Evolutionary conservation across 73 alveolate species (phyloP).

Genomic region (Paramecium octaurelia): DNA sequence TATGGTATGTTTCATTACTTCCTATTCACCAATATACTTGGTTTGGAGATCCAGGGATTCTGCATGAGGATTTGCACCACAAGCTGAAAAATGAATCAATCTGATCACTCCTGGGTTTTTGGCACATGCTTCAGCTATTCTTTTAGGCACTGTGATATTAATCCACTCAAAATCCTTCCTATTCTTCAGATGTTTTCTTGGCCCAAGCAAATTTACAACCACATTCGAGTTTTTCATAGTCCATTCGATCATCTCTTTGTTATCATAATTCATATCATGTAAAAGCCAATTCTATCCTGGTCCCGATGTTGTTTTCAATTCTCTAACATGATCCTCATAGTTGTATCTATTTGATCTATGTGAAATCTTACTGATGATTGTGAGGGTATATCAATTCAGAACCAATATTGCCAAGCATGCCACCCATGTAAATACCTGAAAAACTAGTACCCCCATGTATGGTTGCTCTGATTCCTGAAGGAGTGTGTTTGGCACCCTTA

Average conservation of each 20-base stretch:
- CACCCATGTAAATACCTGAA: slow-evolving; percentile 59
- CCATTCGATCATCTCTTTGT: slow-evolving; percentile 62
- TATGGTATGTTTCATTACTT: not conserved
- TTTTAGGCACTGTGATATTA: slow-evolving; percentile 65
- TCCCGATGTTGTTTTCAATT: slow-evolving; percentile 43
- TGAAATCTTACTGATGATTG: slow-evolving; percentile 35
- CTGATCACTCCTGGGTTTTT: slow-evolving; percentile 66
- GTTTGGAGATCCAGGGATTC: slow-evolving; percentile 59
- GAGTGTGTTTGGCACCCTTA: slow-evolving; percentile 38
- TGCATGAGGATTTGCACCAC: slow-evolving; percentile 63
- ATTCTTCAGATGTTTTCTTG: slow-evolving; percentile 50
- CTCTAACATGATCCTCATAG: slow-evolving; percentile 57
- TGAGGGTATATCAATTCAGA: slow-evolving; percentile 59
- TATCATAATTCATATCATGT: slow-evolving; percentile 59
- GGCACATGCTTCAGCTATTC: slow-evolving; percentile 70
- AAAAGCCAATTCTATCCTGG: slow-evolving; percentile 38
- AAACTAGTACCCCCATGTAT: slow-evolving; percentile 62
- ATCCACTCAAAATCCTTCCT: slow-evolving; percentile 50
- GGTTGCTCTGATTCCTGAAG: slow-evolving; percentile 63
- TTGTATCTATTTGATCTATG: not conserved
- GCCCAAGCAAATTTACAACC: slow-evolving; percentile 67
- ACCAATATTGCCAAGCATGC: slow-evolving; percentile 53
- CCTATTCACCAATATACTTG: slow-evolving; percentile 69
- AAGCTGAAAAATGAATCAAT: slow-evolving; percentile 71
- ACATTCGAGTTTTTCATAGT: slow-evolving; percentile 66